phyloP scores from a whole-genome alignment of 805 yeast genomes.

The Brettanomyces anomalus region DNA sequence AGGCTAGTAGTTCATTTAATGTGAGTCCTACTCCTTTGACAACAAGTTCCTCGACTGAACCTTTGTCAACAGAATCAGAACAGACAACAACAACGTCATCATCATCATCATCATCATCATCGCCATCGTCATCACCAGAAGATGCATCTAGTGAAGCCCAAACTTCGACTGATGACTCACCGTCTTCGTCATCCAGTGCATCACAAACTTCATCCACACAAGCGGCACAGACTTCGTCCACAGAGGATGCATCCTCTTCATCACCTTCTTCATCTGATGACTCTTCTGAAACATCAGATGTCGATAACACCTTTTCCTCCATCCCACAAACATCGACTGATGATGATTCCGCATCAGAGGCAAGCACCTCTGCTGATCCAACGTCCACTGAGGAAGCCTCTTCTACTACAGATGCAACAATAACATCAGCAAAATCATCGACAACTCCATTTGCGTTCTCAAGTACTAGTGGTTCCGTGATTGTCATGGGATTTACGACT shows the following conservation, averaged over 20 bases:
- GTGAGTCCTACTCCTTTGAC: too few relatives aligned
- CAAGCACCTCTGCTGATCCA: background rate
- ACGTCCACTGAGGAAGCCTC: slow-evolving; percentile 5
- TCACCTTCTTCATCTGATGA: background rate
- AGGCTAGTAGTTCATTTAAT: too few relatives aligned
- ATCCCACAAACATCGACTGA: slow-evolving; percentile 4
- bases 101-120: slow-evolving; percentile 4
- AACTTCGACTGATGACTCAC: background rate
- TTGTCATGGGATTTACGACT: slow-evolving; percentile 12
- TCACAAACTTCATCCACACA: background rate
- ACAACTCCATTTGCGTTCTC: slow-evolving; percentile 7
- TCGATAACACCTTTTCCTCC: background rate
- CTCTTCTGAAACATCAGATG: slow-evolving; percentile 4
- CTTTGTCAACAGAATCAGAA: too few relatives aligned
- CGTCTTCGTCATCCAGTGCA: background rate
- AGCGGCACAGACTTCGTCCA: background rate
- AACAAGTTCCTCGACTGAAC: too few relatives aligned
- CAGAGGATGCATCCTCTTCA: background rate
- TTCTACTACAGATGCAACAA: slow-evolving; percentile 7
- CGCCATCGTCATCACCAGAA: slow-evolving; percentile 5
- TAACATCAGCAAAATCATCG: slow-evolving; percentile 5
- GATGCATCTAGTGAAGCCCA: slow-evolving; percentile 5
- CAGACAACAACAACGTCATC: slow-evolving; percentile 6
- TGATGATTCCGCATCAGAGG: background rate
- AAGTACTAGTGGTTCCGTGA: slow-evolving; percentile 10